Conservation (phyloP, 108 stramenopile species). For the Asterionellopsis glacialis region DNA sequence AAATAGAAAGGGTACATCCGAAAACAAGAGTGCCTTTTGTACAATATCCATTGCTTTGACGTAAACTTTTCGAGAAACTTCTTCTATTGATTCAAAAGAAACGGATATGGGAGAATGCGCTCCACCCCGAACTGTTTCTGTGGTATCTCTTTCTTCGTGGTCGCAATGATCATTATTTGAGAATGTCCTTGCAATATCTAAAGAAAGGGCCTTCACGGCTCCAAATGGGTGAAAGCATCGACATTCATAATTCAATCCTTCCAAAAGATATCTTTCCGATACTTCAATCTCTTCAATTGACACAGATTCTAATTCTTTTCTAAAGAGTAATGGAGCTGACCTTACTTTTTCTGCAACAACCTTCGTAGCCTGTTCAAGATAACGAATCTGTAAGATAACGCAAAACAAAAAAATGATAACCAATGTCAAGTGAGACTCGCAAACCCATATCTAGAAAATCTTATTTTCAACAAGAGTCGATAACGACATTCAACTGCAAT, state of each 20-base stretch:
- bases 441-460: too few relatives aligned
- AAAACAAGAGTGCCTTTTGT: slow-evolving; percentile 34
- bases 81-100: too few relatives aligned
- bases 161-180: background rate
- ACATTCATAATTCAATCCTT: slow-evolving; percentile 44
- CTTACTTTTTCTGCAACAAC: slow-evolving; percentile 28
- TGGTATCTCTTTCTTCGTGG: background rate
- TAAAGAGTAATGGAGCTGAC: slow-evolving; percentile 11
- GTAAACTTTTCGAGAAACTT: background rate
- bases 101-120: background rate
- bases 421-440: background rate
- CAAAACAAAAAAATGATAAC: slow-evolving; percentile 3
- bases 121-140: background rate
- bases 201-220: slow-evolving; percentile 20
- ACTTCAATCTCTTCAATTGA: slow-evolving; percentile 38
- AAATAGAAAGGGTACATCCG: slow-evolving; percentile 42
- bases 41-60: slow-evolving; percentile 22
- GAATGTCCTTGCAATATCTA: background rate
- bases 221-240: slow-evolving; percentile 42
- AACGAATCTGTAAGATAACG: slow-evolving; percentile 22
- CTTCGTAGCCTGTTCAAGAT: slow-evolving; percentile 37
- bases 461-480: too few relatives aligned
- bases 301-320: slow-evolving; percentile 33
- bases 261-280: slow-evolving; percentile 33
- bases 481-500: too few relatives aligned